Base-by-base conservation (phyloP, 768 basidiomycete genomes). In the Inosperma sp. region DNA sequence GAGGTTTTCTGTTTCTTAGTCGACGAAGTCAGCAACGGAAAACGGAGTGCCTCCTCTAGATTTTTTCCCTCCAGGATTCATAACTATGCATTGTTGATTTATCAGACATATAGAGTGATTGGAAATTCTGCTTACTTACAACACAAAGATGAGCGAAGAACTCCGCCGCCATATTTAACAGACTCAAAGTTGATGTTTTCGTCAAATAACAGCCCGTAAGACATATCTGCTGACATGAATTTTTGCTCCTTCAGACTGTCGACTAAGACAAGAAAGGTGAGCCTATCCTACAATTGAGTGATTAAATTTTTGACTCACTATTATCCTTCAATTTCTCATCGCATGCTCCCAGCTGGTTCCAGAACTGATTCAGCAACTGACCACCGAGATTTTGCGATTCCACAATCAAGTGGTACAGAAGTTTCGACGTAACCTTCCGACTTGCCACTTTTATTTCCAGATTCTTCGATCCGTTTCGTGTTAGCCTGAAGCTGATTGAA, bases 121-220 rank as follows among this genome's bases (percentile, higher is more conserved):
- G 23, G 29, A 31, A 45, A 31, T n/a, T 33, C 27, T 49, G 48
- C 48, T 13, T 40, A 49, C 35, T 25, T 21, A 25, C 48, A 27
- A 49, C 35, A 30, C 35, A 31, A 40, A 49, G 35, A 48, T 48
- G 47, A 13, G 47, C 26, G 36, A 48, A 48, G 47, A n/a, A 48
- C 34, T 48, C 47, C 10, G 47, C 47, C 36, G 36, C 35, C 36
- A 39, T 37, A 22, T 22, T 2, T 25, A 36, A 25, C 29, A 48
- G 47, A 34, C 4, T 9, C 21, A 26, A 36, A 30, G 35, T 36
- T 16, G 27, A 48, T 0, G 47, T 48, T 39, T 37, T 48, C n/a
- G 16, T 21, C 14, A 37, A 48, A 14, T 21, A 48, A 17, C 36
- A 37, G 26, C 27, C 27, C 34, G 14, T 19, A 37, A 25, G 47